Percentiles rank a stretch among this genome's conserved stretches.
phyloP scores from a whole-genome alignment of 2,329 filamentous ascomycete genomes.

The Aspergillus fumigatiaffinis region DNA sequence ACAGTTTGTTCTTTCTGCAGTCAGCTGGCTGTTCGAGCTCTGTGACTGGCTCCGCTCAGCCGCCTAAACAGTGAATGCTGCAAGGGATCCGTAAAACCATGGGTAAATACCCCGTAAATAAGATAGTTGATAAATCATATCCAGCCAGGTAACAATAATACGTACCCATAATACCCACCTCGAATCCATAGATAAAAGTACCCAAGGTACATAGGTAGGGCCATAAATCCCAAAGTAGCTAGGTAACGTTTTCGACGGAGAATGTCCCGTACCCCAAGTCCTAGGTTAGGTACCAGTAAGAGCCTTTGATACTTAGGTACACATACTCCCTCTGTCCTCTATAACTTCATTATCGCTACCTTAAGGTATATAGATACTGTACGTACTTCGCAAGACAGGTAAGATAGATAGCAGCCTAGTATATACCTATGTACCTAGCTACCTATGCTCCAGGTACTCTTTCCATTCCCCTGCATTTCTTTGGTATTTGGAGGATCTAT shows the following conservation, averaged over 20 bases:
- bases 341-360: not conserved
- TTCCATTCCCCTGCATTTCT: too few relatives aligned
- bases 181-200: not conserved
- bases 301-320: too few relatives aligned
- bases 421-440: too few relatives aligned
- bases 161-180: not conserved
- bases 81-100: conserved; percentile 16
- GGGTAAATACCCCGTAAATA: not conserved
- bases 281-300: too few relatives aligned
- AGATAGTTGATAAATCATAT: not conserved
- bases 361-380: too few relatives aligned
- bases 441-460: too few relatives aligned
- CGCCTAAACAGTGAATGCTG: conserved; percentile 8
- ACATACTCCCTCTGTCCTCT: too few relatives aligned
- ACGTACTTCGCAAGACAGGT: too few relatives aligned
- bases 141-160: not conserved
- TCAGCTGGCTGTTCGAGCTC: conserved; percentile 18
- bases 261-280: not conserved
- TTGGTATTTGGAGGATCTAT: too few relatives aligned
- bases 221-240: not conserved
- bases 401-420: too few relatives aligned
- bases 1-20: conserved; percentile 42
- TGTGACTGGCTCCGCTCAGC: conserved; percentile 26
- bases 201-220: too few relatives aligned
- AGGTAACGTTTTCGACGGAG: not conserved